These are phyloP conservation scores for Pythium rishiriense DNA, from an alignment of 352 stramenopile species.

Conservation along the genomic window DNA sequence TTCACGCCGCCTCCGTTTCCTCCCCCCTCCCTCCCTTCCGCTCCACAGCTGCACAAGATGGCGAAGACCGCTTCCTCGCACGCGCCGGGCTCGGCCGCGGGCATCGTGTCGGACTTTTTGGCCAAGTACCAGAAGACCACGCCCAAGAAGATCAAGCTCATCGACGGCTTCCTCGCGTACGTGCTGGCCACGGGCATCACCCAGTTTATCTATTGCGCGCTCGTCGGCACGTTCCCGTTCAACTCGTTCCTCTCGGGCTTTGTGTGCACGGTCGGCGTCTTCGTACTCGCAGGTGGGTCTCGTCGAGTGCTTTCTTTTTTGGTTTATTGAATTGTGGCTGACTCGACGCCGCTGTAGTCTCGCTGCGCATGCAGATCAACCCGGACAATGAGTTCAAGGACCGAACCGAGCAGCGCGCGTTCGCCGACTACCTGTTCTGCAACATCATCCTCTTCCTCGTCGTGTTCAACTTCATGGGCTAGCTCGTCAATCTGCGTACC, in stretches of 20 bases:
- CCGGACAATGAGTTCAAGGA: conserved; percentile 82
- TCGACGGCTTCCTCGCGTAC: conserved; percentile 91
- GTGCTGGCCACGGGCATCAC: conserved; percentile 85
- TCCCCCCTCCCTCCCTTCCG: not conserved
- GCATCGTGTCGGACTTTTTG: conserved; percentile 66
- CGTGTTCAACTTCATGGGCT: conserved; percentile 94
- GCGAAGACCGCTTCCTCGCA: conserved; percentile 27
- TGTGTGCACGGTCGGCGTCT: conserved; percentile 88
- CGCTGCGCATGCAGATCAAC: conserved; percentile 90
- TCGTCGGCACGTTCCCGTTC: conserved; percentile 91
- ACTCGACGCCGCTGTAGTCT: conserved; percentile 72
- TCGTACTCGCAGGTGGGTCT: conserved; percentile 82
- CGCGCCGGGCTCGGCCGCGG: conserved; percentile 23
- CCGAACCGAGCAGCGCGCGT: conserved; percentile 84
- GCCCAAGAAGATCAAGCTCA: conserved; percentile 88
- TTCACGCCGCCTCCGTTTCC: not conserved
- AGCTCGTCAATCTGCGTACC: not conserved
- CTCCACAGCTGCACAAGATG: conserved; percentile 33
- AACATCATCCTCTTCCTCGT: conserved; percentile 93
- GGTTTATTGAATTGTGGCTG: not conserved
- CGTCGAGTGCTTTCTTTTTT: not conserved
- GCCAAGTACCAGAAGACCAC: conserved; percentile 83
- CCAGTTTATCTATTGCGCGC: conserved; percentile 91
- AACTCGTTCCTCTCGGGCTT: conserved; percentile 93
- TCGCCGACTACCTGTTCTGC: conserved; percentile 92